phyloP scores from a whole-genome alignment of 2,329 filamentous ascomycete species.

The Trichoderma harzianum region DNA sequence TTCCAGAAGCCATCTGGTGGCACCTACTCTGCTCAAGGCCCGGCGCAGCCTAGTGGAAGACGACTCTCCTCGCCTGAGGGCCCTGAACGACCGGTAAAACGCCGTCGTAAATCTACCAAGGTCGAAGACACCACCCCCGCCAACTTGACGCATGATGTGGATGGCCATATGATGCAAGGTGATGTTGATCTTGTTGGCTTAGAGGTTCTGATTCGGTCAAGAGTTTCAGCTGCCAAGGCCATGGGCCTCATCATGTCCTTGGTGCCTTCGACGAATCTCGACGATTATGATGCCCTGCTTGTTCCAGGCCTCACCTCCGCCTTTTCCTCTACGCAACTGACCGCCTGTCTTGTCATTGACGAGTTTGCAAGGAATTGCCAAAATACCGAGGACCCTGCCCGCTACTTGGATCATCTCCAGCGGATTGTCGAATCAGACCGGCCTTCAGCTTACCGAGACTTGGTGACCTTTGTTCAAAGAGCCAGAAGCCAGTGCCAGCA shows the following conservation, averaged over 20 bases:
- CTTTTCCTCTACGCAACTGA: slow-evolving; percentile 82
- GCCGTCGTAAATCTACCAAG: slow-evolving; percentile 82
- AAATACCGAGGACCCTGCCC: slow-evolving; percentile 38
- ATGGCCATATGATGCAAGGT: slow-evolving; percentile 96
- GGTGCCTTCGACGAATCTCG: slow-evolving; percentile 62
- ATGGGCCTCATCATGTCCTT: slow-evolving; percentile 79
- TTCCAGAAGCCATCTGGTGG: slow-evolving; percentile 93
- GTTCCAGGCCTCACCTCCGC: slow-evolving; percentile 66
- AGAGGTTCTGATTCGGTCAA: slow-evolving; percentile 83
- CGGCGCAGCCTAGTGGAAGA: slow-evolving; percentile 40
- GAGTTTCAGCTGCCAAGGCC: slow-evolving; percentile 81
- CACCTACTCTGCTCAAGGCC: slow-evolving; percentile 61
- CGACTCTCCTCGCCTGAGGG: slow-evolving; percentile 52
- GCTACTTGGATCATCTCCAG: slow-evolving; percentile 64
- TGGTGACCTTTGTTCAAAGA: slow-evolving; percentile 85
- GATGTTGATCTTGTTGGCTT: slow-evolving; percentile 92
- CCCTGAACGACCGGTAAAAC: slow-evolving; percentile 65
- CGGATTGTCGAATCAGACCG: slow-evolving; percentile 77
- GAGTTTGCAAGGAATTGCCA: slow-evolving; percentile 70
- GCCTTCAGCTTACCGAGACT: slow-evolving; percentile 79
- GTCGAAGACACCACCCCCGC: slow-evolving; percentile 62
- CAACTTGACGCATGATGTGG: slow-evolving; percentile 85
- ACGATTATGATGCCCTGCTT: slow-evolving; percentile 63
- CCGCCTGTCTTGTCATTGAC: slow-evolving; percentile 78
- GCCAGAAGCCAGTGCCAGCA: slow-evolving; percentile 89